A percentile compares a stretch with the other conserved stretches of the same genome.
Evolutionary conservation across 2,329 filamentous ascomycete genomes (phyloP).

Genomic region (Cucurbitaria berberidis): DNA sequence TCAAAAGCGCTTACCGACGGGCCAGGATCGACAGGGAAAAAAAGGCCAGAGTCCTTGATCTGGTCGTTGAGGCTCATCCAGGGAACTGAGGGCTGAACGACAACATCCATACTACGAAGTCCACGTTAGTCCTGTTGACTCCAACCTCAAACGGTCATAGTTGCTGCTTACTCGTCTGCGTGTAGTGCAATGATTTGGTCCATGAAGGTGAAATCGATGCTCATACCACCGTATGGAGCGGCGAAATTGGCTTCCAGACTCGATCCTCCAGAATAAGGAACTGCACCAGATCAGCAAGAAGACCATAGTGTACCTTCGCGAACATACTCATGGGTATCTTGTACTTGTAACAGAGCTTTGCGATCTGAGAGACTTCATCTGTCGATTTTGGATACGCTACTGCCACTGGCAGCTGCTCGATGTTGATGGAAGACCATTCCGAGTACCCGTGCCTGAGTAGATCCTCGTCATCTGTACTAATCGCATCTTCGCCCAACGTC

Average conservation of each 20-base stretch:
- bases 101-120: slow-evolving; percentile 73
- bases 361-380: slow-evolving; percentile 68
- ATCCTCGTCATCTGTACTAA: slow-evolving; percentile 69
- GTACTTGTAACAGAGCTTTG: slow-evolving; percentile 76
- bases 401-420: slow-evolving; percentile 66
- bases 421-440: slow-evolving; percentile 74
- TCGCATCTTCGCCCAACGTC: slow-evolving; percentile 62
- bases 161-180: slow-evolving; percentile 66
- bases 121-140: slow-evolving; percentile 23
- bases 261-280: slow-evolving; percentile 84
- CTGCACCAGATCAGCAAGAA: slow-evolving; percentile 40
- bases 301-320: not conserved
- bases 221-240: slow-evolving; percentile 83
- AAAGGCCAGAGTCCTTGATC: slow-evolving; percentile 75
- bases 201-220: slow-evolving; percentile 89
- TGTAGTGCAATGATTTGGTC: slow-evolving; percentile 80
- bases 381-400: slow-evolving; percentile 70
- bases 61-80: slow-evolving; percentile 88
- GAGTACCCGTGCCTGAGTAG: slow-evolving; percentile 70
- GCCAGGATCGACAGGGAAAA: slow-evolving; percentile 90
- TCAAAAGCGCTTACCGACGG: slow-evolving; percentile 53
- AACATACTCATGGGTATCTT: slow-evolving; percentile 71
- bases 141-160: not conserved
- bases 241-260: slow-evolving; percentile 91
- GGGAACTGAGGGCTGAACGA: slow-evolving; percentile 89